These are phyloP conservation scores for Ophiostoma quercus DNA, from an alignment of 2,329 filamentous ascomycete genomes.

Conservation along the genomic window DNA sequence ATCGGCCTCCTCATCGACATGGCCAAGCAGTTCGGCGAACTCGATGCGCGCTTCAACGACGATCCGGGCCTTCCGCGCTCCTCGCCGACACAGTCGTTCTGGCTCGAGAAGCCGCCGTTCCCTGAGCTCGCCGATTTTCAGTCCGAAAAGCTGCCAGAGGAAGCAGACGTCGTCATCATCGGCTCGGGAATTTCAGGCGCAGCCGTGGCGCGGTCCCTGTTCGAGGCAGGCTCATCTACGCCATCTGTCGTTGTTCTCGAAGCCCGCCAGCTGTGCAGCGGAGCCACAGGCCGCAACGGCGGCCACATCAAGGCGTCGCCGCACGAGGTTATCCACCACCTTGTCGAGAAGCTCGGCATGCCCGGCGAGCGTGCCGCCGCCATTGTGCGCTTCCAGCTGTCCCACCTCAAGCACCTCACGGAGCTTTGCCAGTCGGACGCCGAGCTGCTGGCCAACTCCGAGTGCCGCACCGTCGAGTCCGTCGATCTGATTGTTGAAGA, in stretches of 20 bases:
- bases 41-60: slow-evolving; percentile 13
- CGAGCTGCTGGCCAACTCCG: slow-evolving; percentile 32
- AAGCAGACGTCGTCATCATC: slow-evolving; percentile 48
- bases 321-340: slow-evolving; percentile 39
- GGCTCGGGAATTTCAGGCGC: slow-evolving; percentile 52
- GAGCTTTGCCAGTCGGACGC: slow-evolving; percentile 37
- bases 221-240: slow-evolving; percentile 7
- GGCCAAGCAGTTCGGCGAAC: neutral
- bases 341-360: slow-evolving; percentile 31
- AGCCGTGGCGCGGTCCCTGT: slow-evolving; percentile 33
- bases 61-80: slow-evolving; percentile 17
- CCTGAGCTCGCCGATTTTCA: slow-evolving; percentile 29
- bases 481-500: slow-evolving; percentile 42
- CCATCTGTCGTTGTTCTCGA: slow-evolving; percentile 44
- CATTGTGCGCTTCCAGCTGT: slow-evolving; percentile 42
- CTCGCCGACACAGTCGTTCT: slow-evolving; percentile 20
- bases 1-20: neutral
- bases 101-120: slow-evolving; percentile 23
- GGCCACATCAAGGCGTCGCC: slow-evolving; percentile 46
- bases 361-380: slow-evolving; percentile 37
- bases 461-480: slow-evolving; percentile 43
- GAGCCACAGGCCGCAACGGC: slow-evolving; percentile 51
- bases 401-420: slow-evolving; percentile 38
- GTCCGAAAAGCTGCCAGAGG: slow-evolving; percentile 34
- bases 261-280: slow-evolving; percentile 45